Percentiles rank a stretch among this genome's conserved stretches.
Evolutionary conservation across 2,329 filamentous ascomycete genomes (phyloP).

Genomic region (Xylaria arbuscula): DNA sequence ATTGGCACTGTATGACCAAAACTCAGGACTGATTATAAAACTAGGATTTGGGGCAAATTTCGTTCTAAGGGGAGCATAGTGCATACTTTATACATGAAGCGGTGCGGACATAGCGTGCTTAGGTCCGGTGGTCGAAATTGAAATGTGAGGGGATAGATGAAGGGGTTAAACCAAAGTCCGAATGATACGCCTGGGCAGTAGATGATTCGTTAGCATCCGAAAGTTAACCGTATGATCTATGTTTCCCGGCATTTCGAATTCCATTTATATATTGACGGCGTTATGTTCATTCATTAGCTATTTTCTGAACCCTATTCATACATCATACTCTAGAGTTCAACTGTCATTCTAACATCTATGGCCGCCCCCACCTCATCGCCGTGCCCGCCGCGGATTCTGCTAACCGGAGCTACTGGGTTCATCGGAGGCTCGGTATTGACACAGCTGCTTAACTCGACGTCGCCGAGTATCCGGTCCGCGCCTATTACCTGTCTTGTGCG

Average conservation of each 20-base stretch:
- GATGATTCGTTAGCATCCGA: background rate
- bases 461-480: conserved; percentile 22
- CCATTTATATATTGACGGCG: conserved; percentile 5
- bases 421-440: conserved; percentile 43
- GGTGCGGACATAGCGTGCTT: conserved; percentile 17
- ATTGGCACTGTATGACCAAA: background rate
- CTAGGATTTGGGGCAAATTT: too few relatives aligned
- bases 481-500: conserved; percentile 43
- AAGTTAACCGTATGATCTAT: background rate
- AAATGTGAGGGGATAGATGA: background rate
- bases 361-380: conserved; percentile 26
- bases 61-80: background rate
- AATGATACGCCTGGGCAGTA: background rate
- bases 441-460: conserved; percentile 37
- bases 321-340: conserved; percentile 1
- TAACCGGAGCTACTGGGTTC: conserved; percentile 45
- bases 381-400: conserved; percentile 37
- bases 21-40: background rate
- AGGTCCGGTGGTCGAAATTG: background rate
- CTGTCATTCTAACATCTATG: conserved; percentile 29
- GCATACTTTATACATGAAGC: background rate
- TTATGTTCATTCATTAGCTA: background rate
- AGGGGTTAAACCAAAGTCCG: conserved; percentile 46
- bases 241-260: background rate
- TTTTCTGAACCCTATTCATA: conserved; percentile 4